These are phyloP conservation scores for Pichia kluyveri DNA, from an alignment of 805 yeast genomes.

Conservation along the genomic window DNA sequence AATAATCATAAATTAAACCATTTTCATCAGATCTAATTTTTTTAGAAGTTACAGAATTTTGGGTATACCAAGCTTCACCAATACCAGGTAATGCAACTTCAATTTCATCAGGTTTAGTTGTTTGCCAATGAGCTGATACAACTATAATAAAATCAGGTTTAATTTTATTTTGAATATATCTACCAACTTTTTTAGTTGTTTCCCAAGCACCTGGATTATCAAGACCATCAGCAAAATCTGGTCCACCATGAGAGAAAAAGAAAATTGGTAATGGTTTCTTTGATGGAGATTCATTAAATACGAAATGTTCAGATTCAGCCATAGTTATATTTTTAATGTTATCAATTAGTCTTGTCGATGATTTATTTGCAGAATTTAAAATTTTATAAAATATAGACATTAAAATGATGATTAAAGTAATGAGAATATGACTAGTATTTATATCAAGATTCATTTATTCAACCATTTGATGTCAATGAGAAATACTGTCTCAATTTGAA, in stretches of 20 bases:
- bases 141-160: constrained; percentile 61
- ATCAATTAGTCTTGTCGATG: constrained; percentile 1
- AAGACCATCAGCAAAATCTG: constrained; percentile 58
- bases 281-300: constrained; percentile 12
- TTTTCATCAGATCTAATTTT: constrained; percentile 32
- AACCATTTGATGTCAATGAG: too few species aligned
- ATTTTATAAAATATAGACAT: constrained; percentile 14
- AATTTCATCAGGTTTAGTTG: constrained; percentile 30
- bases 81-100: constrained; percentile 40
- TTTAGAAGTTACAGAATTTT: constrained; percentile 10
- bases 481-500: too few species aligned
- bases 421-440: constrained; percentile 1
- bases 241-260: constrained; percentile 80
- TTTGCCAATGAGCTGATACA: constrained; percentile 77
- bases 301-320: constrained; percentile 13
- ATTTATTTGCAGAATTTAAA: background rate
- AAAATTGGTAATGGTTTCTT: constrained; percentile 39
- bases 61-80: constrained; percentile 13
- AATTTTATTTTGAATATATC: constrained; percentile 34
- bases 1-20: constrained; percentile 62
- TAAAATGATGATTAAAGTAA: constrained; percentile 1
- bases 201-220: constrained; percentile 52
- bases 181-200: constrained; percentile 41
- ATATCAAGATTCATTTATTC: constrained; percentile 5
- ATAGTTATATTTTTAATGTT: constrained; percentile 8